Evolutionary conservation across 345 rosid genomes (phyloP).

Genomic region (Noccaea caerulescens): DNA sequence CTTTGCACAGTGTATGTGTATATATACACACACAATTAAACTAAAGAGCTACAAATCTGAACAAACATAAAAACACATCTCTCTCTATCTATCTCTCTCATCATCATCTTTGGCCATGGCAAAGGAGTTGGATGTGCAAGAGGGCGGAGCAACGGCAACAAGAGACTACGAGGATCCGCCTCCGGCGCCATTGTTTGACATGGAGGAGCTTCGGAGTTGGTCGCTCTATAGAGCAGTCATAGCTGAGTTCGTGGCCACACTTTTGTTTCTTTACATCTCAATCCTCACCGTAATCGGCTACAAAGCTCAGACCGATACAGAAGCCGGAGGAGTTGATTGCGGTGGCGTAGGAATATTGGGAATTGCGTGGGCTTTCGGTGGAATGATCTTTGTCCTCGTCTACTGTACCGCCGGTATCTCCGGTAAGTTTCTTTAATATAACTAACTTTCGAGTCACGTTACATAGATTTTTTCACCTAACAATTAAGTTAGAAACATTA

Average conservation of each 20-base stretch:
- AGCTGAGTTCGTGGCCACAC: conserved; percentile 86
- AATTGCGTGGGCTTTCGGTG: conserved; percentile 96
- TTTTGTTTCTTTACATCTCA: conserved; percentile 75
- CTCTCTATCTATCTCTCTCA: conserved; percentile 27
- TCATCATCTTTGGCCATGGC: conserved; percentile 47
- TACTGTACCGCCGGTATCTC: conserved; percentile 95
- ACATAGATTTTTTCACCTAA: conserved; percentile 16
- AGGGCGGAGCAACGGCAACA: conserved; percentile 47
- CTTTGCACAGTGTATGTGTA: not conserved
- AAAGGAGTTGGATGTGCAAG: conserved; percentile 56
- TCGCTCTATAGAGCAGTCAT: conserved; percentile 77
- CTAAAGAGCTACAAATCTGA: conserved; percentile 19
- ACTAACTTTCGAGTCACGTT: conserved; percentile 32
- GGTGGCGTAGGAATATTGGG: conserved; percentile 89
- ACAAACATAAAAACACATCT: conserved; percentile 19
- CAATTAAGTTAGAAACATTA: not conserved
- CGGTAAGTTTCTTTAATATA: conserved; percentile 49
- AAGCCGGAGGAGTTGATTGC: conserved; percentile 46
- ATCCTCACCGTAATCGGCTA: conserved; percentile 83
- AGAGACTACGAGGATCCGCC: conserved; percentile 84
- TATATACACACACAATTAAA: conserved; percentile 19
- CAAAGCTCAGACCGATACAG: conserved; percentile 55
- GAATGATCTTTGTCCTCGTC: conserved; percentile 94
- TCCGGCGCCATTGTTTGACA: conserved; percentile 64
- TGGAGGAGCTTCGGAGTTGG: conserved; percentile 66